A percentile compares a stretch with the other conserved stretches of the same genome.
These are phyloP conservation scores for Elsinoe ampelina DNA, from an alignment of 2,329 filamentous ascomycete genomes.

Conservation along the genomic window DNA sequence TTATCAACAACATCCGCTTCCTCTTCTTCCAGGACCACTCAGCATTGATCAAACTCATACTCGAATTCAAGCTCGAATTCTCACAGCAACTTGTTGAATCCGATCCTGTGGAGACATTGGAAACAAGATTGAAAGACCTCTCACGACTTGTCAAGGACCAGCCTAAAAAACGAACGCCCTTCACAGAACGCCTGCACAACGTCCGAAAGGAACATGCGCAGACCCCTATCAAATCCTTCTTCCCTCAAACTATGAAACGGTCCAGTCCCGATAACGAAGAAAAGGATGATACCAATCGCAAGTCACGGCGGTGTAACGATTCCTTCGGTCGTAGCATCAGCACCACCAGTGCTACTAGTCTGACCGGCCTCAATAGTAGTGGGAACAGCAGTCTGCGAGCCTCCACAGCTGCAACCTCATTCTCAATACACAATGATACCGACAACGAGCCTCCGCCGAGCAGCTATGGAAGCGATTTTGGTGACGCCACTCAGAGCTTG, in stretches of 20 bases:
- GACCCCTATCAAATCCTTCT: background rate
- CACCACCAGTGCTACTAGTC: background rate
- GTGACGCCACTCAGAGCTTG: background rate
- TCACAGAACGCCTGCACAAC: background rate
- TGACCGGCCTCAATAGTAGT: background rate
- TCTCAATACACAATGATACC: slow-evolving; percentile 1
- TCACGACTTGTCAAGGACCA: slow-evolving; percentile 8
- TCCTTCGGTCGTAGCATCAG: background rate
- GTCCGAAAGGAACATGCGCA: background rate
- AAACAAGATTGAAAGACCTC: slow-evolving; percentile 1
- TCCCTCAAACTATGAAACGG: background rate
- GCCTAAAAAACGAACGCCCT: background rate
- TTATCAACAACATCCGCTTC: slow-evolving; percentile 14
- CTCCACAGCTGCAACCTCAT: background rate
- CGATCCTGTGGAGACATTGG: background rate
- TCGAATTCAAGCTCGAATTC: slow-evolving; percentile 11
- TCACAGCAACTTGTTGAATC: background rate
- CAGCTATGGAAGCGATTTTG: slow-evolving; percentile 1
- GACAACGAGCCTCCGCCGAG: background rate
- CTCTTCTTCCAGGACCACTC: slow-evolving; percentile 15
- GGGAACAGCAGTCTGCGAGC: background rate
- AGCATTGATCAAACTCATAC: slow-evolving; percentile 13
- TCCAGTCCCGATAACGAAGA: background rate
- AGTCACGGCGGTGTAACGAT: background rate
- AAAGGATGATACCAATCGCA: background rate